Evolutionary conservation across 2,329 filamentous ascomycete genomes (phyloP).

Genomic region (Sclerotinia spermophila): DNA sequence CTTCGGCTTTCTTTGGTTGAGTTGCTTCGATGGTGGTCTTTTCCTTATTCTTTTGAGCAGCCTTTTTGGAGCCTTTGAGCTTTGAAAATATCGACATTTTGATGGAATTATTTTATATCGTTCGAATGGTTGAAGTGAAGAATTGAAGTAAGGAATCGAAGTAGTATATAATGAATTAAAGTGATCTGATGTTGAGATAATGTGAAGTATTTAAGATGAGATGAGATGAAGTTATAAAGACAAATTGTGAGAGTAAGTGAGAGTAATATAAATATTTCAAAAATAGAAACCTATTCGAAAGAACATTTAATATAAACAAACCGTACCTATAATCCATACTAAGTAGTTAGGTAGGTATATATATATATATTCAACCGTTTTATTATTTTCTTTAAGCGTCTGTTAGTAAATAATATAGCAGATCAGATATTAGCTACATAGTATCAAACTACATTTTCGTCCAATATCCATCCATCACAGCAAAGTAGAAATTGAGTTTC

Average conservation of each 20-base stretch:
- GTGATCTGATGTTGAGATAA: not conserved
- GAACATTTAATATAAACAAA: not conserved
- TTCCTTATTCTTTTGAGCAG: conserved; percentile 52
- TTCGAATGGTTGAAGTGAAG: no score
- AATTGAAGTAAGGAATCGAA: not conserved
- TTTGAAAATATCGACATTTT: conserved; percentile 56
- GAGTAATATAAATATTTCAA: not conserved
- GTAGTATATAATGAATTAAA: not conserved
- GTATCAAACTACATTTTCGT: not conserved
- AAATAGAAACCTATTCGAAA: not conserved
- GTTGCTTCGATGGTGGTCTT: conserved; percentile 46
- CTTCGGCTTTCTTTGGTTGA: conserved; percentile 37
- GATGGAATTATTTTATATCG: not conserved
- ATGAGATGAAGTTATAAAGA: no score
- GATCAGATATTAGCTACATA: not conserved
- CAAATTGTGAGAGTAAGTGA: no score
- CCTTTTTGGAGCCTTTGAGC: conserved; percentile 50
- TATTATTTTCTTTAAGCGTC: no score
- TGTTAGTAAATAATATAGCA: no score
- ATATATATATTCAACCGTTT: no score
- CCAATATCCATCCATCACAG: not conserved
- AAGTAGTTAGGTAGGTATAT: no score
- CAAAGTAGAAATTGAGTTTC: not conserved
- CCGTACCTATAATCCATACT: not conserved
- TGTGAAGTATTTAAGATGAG: not conserved